Evolutionary conservation across 2,329 filamentous ascomycete genomes (phyloP), one percentile per base, ranked within the genome.

Genomic region (Alternaria brassicicola): DNA sequence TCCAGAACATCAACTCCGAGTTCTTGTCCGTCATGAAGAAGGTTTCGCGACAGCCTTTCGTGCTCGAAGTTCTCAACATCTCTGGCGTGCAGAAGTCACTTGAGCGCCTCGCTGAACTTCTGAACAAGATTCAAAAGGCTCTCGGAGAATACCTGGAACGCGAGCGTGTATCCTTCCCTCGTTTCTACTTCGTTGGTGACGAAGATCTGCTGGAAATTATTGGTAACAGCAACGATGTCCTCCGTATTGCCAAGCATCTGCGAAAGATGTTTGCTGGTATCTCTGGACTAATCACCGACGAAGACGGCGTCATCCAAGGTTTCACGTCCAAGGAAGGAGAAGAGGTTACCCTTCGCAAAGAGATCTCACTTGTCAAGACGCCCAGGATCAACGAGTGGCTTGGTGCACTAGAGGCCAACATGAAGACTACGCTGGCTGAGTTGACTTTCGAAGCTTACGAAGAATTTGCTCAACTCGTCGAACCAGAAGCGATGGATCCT

Each of bases 11-110:
- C 83, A 99, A 99, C 80, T 96, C 93, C 62, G 94, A 99, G 76
- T 99, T 99, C 81, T 90, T 96, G 73, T 88, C 92, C n/a, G 93
- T 99, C 38, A 97, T 99, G 92, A 98, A 98, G 82, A 99, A 98
- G 78, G 95, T 98, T 42, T 94, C 96, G 80, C 96, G 97, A 76
- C 93, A 94, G 51, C 94, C 95, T 0, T 95, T 93, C 69, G 92
- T 99, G 6, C 86, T 99, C 43, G 96, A 99, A 75, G 94, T 99
- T 2, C 87, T 99, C 55, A 93, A 93, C 65, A 99, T 99, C 57
- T 90, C 93, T 10, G 95, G 95, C 46, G 93, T 97, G 0, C 95
- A 99, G 72, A 97, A 97, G 76, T 97, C 93, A 2, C 81, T 99
- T 6, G 96, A 99, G 80, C 89, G 95, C 67, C 84, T 99, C 52